Conservation (phyloP, 139 green algal genomes). For the Pleodorina starrii region DNA sequence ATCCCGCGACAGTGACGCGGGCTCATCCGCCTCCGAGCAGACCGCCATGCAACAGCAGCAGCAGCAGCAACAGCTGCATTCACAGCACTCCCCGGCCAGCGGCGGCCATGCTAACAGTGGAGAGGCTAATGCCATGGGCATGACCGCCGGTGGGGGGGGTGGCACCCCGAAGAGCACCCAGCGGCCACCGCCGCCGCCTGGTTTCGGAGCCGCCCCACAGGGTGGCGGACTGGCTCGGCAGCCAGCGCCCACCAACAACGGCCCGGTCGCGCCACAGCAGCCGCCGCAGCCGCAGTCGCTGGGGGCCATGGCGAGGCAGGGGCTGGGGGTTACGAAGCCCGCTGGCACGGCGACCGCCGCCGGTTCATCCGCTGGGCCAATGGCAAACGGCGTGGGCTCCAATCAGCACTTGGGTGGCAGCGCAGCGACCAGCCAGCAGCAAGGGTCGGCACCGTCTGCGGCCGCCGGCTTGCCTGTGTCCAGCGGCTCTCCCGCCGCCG, state of each 20-base stretch:
- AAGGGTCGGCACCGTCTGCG: not conserved
- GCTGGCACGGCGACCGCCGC: not conserved
- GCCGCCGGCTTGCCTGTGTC: not conserved
- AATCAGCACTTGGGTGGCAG: not conserved
- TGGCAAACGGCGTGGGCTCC: not conserved
- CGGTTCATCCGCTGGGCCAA: not conserved
- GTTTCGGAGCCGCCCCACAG: slow-evolving; percentile 27
- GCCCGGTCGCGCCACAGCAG: not conserved
- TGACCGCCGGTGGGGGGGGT: not conserved
- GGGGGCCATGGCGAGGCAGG: not conserved
- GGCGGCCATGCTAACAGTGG: not conserved
- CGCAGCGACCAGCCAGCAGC: not conserved
- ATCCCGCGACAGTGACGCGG: slow-evolving; percentile 34
- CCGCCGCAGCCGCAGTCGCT: not conserved
- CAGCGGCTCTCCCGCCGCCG: not conserved
- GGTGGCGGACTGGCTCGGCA: not conserved
- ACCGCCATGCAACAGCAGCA: not conserved
- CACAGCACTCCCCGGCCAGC: not conserved
- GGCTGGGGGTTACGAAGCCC: not conserved
- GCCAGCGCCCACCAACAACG: not conserved
- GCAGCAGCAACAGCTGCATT: not conserved
- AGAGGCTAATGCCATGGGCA: not conserved
- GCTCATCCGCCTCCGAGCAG: slow-evolving; percentile 15
- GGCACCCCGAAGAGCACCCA: slow-evolving; percentile 9
- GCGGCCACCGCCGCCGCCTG: slow-evolving; percentile 22